Evolutionary conservation across 208 protist genomes (phyloP), one percentile per base, ranked within the genome.

Genomic region (Trypanosoma platydactyli): DNA sequence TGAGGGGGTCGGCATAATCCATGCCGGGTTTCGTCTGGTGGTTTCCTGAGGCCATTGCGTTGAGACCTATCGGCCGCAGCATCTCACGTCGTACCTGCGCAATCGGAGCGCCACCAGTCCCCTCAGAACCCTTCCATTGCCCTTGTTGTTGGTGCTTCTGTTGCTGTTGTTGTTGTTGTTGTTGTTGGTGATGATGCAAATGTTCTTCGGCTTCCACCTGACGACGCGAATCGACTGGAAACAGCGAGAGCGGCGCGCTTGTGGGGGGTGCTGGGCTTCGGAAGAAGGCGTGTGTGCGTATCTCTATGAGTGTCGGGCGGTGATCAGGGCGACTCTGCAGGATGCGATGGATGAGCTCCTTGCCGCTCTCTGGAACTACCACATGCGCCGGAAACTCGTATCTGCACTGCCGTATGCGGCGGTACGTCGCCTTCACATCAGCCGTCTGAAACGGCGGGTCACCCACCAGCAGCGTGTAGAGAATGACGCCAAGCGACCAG

Each of bases 401-500:
- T 35, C 80, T 69, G 64, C 93, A 96, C 54, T 91, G 68, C 20
- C 79, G 71, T 65, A 99, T 99, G 40, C 91, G 81, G 48, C 91
- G 81, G 83, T 99, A 99, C 22, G 98, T 99, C 9, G 80, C 79
- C 76, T 99, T 97, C 7, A 98, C 88, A 64, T 98, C 88, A 16
- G 68, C 74, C 44, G 98, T 99, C 83, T 99, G 97, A 75, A 99
- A 99, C 1, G 98, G 98, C 40, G 98, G 98, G 60, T 94, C 86
- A 30, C 98, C 98, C n/a, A 98, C 82, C 18, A 99, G 76, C 16
- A 99, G 70, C 29, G 98, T 99, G 84, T 98, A 99, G 54, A 98
- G 66, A 56, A 99, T 99, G 24, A 99, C 98, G 42, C 98, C 98
- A 15, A 99, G 81, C 12, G 95, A 93, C 98, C 98, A 99, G 45